Evolutionary conservation across 345 rosid species (phyloP), one percentile per base, ranked within the genome.

Genomic region (Streptanthus diversifolius): DNA sequence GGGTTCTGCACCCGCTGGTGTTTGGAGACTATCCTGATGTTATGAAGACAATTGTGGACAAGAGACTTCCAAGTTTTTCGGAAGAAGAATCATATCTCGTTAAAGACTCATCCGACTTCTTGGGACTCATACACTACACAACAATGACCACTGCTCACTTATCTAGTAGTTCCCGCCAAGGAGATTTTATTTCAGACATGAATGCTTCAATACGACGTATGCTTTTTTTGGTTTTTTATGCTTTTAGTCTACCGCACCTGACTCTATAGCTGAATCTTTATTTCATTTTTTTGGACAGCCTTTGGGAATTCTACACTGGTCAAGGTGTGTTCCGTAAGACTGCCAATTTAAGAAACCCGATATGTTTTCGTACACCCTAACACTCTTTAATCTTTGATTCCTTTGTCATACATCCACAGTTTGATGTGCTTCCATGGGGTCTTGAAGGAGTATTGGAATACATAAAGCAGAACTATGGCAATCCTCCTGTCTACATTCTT

Each of bases 1-100:
- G 95, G 91, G 51, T 84, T 33, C 40, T 76, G n/a, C 66, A 89
- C 68, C 92, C 95, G 1, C 64, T 91, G 78, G 77, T 86, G 17
- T 82, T 63, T 61, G 93, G 95, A n/a, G 93, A 91, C 52, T 91
- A 89, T 68, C 92, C 97, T 8, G 70, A 75, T 24, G 68, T 51
- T 48, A 83, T 89, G 93, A 89, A 83, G 83, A 73, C 68, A 65
- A 86, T 44, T 57, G 85, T 55, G 5, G 91, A 86, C 8, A 74
- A 86, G 10, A 91, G 95, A 71, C 66, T 91, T 61, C 95, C 93
- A 24, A 49, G 57, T 32, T 87, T 91, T 74, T 78, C 83, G 2
- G 3, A 63, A 33, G 18, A 55, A 4, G 92, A 90, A 79, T 84
- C 95, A 22, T 43, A 81, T 56, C 62, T 65, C 35, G 75, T 90